phyloP scores from a whole-genome alignment of 495 filamentous ascomycete genomes.

The Podospora comata region DNA sequence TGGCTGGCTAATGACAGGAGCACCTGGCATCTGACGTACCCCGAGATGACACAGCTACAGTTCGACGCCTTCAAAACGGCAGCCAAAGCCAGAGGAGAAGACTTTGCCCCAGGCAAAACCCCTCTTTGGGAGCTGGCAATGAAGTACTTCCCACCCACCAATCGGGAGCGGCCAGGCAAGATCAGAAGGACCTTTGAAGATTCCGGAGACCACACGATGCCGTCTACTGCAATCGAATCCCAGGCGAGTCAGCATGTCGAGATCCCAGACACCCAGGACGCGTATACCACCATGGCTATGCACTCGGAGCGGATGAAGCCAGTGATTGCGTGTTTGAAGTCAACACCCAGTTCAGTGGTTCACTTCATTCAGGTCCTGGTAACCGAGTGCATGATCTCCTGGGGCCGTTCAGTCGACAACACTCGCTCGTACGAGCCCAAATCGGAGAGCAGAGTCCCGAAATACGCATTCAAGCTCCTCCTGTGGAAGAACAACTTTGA shows the following conservation, averaged over 20 bases:
- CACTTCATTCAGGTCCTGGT: conserved; percentile 57
- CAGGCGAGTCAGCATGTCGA: conserved; percentile 6
- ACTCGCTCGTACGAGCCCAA: conserved; percentile 58
- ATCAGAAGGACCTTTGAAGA: neutral
- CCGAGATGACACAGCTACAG: conserved; percentile 53
- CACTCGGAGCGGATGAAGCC: conserved; percentile 19
- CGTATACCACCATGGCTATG: conserved; percentile 20
- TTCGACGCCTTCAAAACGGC: conserved; percentile 43
- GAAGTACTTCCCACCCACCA: conserved; percentile 45
- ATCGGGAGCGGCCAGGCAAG: conserved; percentile 5
- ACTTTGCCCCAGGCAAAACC: conserved; percentile 43
- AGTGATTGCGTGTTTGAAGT: conserved; percentile 37
- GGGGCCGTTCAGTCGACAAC: conserved; percentile 64
- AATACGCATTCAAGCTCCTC: conserved; percentile 72
- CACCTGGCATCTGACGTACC: conserved; percentile 53
- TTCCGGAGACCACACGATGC: neutral
- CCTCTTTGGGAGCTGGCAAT: conserved; percentile 47
- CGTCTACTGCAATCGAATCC: conserved; percentile 26
- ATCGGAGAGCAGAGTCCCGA: conserved; percentile 68
- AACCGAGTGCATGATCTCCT: conserved; percentile 63
- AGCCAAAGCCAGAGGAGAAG: conserved; percentile 42
- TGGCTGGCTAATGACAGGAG: conserved; percentile 48
- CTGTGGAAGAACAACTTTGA: conserved; percentile 67
- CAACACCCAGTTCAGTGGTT: conserved; percentile 46
- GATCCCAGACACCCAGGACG: conserved; percentile 18